Base-by-base conservation (phyloP, 805 yeast species). In the Candida xyloterini region DNA sequence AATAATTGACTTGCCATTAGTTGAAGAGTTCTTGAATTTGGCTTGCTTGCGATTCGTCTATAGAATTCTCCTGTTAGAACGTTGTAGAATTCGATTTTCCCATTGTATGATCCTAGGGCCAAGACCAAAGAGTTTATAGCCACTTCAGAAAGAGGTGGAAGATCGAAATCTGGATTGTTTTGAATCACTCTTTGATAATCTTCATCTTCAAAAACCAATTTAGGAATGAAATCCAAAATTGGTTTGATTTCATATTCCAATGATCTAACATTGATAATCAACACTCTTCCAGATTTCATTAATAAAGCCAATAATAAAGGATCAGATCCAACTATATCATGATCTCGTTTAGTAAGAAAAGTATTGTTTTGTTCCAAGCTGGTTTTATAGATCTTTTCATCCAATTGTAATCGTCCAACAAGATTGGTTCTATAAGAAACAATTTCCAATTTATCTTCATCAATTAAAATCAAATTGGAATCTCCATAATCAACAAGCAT, bases 101-200 rank as follows among this genome's bases (percentile, higher is more conserved):
- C 78, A 43, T 68, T 64, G 42, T 57, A 65, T 2, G 71, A 70
- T 0, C 74, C 73, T 7, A 73, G 59, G 7, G 67, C 51, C 15
- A 57, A 39, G 7, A 63, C 55, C 30, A 55, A 27, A 1, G 64
- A 47, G 35, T 55, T 62, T 10, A 65, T 33, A 3, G 56, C 51
- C 2, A 62, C 40, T 15, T 60, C 54, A 2, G 59, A 55, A 9
- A 61, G 37, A 4, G 58, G 56, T 1, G 60, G 67, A 7, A 55
- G 30, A 21, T 52, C 55, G 46, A 58, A 33, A 33, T 44, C 40
- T 7, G 44, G 38, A 27, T 46, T 38, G 9, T 42, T 25, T 18
- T 25, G 22, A 27, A 40, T 15, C 10, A 37, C 48, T 15, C 49
- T 33, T 27, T 43, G 47, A 23, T 52, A 48, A 10, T 50, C 53